A percentile compares a stretch with the other conserved stretches of the same genome.
phyloP scores from a whole-genome alignment of 495 filamentous ascomycete species.

The Talaromyces proteolyticus region DNA sequence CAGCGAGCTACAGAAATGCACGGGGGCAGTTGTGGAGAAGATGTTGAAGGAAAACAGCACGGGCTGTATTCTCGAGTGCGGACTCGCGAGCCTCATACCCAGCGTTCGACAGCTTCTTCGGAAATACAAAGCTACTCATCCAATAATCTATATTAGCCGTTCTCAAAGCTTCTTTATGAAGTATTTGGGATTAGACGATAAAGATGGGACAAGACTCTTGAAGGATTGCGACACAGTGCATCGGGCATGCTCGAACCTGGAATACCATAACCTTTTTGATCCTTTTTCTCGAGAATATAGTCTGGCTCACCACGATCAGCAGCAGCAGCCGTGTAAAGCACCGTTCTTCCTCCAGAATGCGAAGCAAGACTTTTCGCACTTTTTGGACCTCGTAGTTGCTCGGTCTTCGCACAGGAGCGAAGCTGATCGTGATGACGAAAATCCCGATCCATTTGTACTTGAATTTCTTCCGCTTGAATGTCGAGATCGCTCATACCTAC shows the following conservation, averaged over 20 bases:
- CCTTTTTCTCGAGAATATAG: not conserved
- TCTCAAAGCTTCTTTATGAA: not conserved
- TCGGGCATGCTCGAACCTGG: not conserved
- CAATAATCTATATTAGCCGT: not conserved
- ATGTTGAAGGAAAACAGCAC: not conserved
- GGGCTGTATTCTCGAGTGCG: not conserved
- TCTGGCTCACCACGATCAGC: not conserved
- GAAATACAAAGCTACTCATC: not conserved
- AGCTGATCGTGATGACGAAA: not conserved
- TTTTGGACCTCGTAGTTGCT: not conserved
- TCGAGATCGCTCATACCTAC: not conserved
- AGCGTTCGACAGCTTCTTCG: not conserved
- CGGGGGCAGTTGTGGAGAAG: not conserved
- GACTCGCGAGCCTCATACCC: not conserved
- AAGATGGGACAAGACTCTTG: not conserved
- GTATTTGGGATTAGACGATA: not conserved
- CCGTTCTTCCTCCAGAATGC: not conserved
- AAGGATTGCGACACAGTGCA: not conserved
- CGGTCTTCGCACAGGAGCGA: not conserved
- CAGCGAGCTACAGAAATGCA: not conserved
- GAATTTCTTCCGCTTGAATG: not conserved
- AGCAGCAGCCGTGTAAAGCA: not conserved
- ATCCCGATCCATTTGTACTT: not conserved
- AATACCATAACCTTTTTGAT: not conserved
- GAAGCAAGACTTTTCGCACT: not conserved